Base-by-base conservation (phyloP, 1,284 basidiomycete genomes). In the Papiliotrema flavescens region DNA sequence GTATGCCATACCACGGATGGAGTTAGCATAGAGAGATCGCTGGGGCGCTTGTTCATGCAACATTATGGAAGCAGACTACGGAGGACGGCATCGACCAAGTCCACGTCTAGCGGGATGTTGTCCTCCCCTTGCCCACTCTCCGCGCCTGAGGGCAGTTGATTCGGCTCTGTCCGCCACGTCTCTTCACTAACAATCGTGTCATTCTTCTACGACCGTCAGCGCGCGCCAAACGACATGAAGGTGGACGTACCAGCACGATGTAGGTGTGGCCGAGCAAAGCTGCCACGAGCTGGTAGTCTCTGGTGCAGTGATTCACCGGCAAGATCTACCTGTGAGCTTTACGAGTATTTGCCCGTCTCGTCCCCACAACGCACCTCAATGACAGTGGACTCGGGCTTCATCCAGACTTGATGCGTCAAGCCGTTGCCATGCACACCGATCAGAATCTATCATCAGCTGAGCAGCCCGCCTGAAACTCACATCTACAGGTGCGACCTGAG, bases 371-470 rank as follows among this genome's bases (percentile, higher is more conserved):
- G 42, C 26, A 54, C 52, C 35, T 66, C 64, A n/a, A 66, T 43
- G 0, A 66, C 61, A 9, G 48, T 60, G 28, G 56, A 45, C 4
- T 53, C 55, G 3, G 64, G 60, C 41, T 54, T 56, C 61, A 60
- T 59, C 61, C 61, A 65, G 35, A 65, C 24, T 46, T 61, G 61
- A 57, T 65, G 64, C 15, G 56, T 63, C 7, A 63, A 51, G 13
- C 64, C 64, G 28, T 65, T 65, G 14, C 63, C 60, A 35, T 59
- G 63, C 22, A 62, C 61, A n/a, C 54, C 59, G 20, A 62, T 46
- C 57, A 63, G 17, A n/a, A 40, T 40, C 39, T 40, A 22, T 15
- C 4, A 17, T 40, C 43, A 45, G 43, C 43, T 22, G 23, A 17
- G 15, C 8, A 45, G 23, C 43, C n/a, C 7, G 8, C 22, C 22